Percentiles rank a stretch among this genome's conserved stretches.
These are phyloP conservation scores for Hysterangium stoloniferum DNA, from an alignment of 768 basidiomycete species.

Conservation along the genomic window DNA sequence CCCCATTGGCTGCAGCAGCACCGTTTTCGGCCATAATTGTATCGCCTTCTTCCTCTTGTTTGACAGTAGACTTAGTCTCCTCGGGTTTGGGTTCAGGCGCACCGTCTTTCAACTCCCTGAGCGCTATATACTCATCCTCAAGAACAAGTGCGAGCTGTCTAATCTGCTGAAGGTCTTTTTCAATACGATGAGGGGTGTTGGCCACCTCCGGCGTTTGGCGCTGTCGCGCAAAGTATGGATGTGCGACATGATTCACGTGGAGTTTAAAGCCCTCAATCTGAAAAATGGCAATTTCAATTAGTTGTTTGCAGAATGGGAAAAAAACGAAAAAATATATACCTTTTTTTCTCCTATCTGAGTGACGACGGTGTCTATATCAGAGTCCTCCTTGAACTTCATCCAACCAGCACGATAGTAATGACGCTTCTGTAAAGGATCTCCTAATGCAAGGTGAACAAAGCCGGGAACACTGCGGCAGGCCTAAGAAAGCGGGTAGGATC, in stretches of 20 bases:
- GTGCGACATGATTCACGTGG: constrained; percentile 76
- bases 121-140: constrained; percentile 56
- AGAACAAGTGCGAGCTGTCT: constrained; percentile 64
- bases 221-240: constrained; percentile 69
- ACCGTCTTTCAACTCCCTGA: constrained; percentile 37
- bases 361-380: constrained; percentile 72
- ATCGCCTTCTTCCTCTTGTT: constrained; percentile 23
- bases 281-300: too few species aligned
- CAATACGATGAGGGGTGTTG: constrained; percentile 70
- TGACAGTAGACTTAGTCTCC: constrained; percentile 2
- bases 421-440: constrained; percentile 87
- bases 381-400: constrained; percentile 79
- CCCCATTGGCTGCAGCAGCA: constrained; percentile 27
- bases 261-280: constrained; percentile 95
- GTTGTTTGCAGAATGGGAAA: constrained; percentile 2
- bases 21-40: constrained; percentile 23
- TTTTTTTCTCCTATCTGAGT: constrained; percentile 75
- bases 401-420: constrained; percentile 94
- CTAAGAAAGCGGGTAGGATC: too few species aligned
- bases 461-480: constrained; percentile 70
- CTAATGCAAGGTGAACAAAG: constrained; percentile 82
- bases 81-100: constrained; percentile 11
- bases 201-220: constrained; percentile 79
- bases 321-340: constrained; percentile 35
- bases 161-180: constrained; percentile 72